Base-by-base conservation (phyloP, 2,329 filamentous ascomycete species). In the Endocalyx cinctus region DNA sequence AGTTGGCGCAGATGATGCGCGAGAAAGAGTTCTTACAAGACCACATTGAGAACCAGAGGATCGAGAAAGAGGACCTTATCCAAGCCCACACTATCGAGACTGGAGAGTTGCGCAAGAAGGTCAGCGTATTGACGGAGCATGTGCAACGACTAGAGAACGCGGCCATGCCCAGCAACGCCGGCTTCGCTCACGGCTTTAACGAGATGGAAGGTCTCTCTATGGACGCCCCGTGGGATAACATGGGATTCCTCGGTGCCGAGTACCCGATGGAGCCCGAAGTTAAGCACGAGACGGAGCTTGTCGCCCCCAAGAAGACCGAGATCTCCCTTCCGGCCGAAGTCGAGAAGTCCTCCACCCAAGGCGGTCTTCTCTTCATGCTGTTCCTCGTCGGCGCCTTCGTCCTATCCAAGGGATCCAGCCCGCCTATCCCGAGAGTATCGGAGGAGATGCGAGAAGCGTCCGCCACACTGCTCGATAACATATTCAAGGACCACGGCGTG, bases 361-460 rank as follows among this genome's bases (percentile, higher is more conserved):
- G 87, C 32, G 78, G 87, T 52, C 66, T 97, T 51, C 73, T 97
- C 59, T 83, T 90, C 62, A 94, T 96, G 87, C 84, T 96, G 48
- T 84, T 98, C 55, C 83, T 98, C 34, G 89, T 95, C 45, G 92
- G 92, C 56, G 92, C 92, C 33, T 95, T 96, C 57, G 88, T 97
- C 50, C 84, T 92, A 42, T 96, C 90, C 19, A 94, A 89, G 64
- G 79, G 79, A 47, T 77, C 79, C 27, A 71, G 81, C 14, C 67
- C 81, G 25, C 77, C 79, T 47, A 81, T 94, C 48, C 84, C 85
- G 31, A 77, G 77, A 36, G 82, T 90, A 55, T 84, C 87, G 22
- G 84, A 90, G 36, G 84, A 90, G 49, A 79, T 92, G 36, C 82
- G 85, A 39, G 82, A 77, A 44, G 85, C 84, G 25, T 87, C 86